These are phyloP conservation scores for Elaphomyces granulatus DNA, from an alignment of 495 filamentous ascomycete species.

Conservation along the genomic window DNA sequence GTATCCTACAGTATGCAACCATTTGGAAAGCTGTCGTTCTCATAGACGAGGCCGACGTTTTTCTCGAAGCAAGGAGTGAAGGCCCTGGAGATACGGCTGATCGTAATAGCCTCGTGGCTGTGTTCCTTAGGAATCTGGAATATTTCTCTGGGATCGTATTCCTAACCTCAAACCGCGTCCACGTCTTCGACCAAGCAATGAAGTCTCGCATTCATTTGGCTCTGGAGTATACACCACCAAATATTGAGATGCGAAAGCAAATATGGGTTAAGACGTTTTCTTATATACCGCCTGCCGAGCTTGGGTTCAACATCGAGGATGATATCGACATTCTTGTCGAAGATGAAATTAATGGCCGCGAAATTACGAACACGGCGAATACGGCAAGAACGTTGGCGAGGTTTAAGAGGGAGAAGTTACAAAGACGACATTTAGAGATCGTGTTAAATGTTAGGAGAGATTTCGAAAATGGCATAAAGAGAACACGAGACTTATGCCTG, in stretches of 20 bases:
- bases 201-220: constrained; percentile 35
- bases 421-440: constrained; percentile 9
- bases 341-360: constrained; percentile 24
- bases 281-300: constrained; percentile 12
- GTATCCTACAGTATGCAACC: constrained; percentile 34
- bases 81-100: constrained; percentile 4
- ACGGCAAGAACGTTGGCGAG: constrained; percentile 13
- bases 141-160: constrained; percentile 34
- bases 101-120: constrained; percentile 32
- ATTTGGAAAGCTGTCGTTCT: constrained; percentile 41
- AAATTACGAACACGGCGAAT: constrained; percentile 17
- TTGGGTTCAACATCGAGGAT: background rate
- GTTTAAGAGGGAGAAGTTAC: constrained; percentile 8
- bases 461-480: too few species aligned
- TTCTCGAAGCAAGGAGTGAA: constrained; percentile 25
- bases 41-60: constrained; percentile 35
- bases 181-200: constrained; percentile 35
- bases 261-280: constrained; percentile 20
- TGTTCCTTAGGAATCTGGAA: constrained; percentile 38
- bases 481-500: too few species aligned
- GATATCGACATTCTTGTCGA: constrained; percentile 10
- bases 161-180: constrained; percentile 29
- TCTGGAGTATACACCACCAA: constrained; percentile 20
- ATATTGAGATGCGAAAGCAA: constrained; percentile 6
- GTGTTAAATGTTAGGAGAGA: constrained; percentile 5